Conservation (phyloP, 2,329 filamentous ascomycete genomes). For the Venturia asperata region DNA sequence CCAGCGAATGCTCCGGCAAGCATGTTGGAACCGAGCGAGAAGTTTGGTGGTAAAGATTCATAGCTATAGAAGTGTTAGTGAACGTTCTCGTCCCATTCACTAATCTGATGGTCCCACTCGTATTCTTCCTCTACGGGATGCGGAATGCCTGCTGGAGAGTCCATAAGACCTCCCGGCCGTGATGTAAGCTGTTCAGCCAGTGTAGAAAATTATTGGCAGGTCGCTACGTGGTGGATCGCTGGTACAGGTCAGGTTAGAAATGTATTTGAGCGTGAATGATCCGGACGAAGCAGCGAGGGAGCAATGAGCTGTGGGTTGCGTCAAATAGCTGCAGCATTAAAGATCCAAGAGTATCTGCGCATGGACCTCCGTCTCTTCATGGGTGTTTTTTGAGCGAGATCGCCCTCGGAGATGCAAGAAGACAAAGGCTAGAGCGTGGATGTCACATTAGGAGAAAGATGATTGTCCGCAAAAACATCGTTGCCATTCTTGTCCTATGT, state of each 20-base stretch:
- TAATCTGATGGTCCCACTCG: slow-evolving; percentile 28
- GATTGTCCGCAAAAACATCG: background rate
- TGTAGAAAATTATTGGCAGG: background rate
- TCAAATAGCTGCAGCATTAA: background rate
- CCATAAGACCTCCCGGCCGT: slow-evolving; percentile 20
- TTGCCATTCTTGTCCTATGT: slow-evolving; percentile 2
- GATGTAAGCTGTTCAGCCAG: slow-evolving; percentile 8
- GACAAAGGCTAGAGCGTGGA: background rate
- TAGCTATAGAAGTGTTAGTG: slow-evolving; percentile 50
- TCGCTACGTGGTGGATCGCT: background rate
- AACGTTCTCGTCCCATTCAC: background rate
- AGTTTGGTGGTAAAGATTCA: slow-evolving; percentile 89
- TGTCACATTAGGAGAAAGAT: background rate
- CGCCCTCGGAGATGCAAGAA: slow-evolving; percentile 8
- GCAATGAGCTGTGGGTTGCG: background rate
- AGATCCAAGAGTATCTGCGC: background rate
- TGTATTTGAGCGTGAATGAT: background rate
- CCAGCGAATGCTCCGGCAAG: slow-evolving; percentile 91
- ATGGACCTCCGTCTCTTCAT: background rate
- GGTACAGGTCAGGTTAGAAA: background rate
- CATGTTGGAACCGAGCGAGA: slow-evolving; percentile 93
- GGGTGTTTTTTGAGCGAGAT: slow-evolving; percentile 10
- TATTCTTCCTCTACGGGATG: slow-evolving; percentile 31
- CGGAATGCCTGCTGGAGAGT: slow-evolving; percentile 18
- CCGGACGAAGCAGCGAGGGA: background rate